A percentile compares a stretch with the other conserved stretches of the same genome.
Conservation (phyloP, 495 filamentous ascomycete genomes). For the Collariella sp. region DNA sequence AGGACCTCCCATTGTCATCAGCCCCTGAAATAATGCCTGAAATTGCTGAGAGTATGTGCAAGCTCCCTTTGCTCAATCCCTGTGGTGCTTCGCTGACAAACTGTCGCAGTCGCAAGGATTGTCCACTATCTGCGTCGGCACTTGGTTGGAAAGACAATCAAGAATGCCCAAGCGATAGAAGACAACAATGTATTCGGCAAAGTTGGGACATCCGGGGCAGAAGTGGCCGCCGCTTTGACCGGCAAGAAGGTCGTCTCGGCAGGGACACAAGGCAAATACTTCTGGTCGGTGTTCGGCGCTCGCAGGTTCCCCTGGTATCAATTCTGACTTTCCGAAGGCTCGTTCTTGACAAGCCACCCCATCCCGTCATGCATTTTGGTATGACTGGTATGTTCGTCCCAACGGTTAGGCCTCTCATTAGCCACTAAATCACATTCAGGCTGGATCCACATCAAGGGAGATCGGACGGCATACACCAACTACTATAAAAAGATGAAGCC, state of each 20-base stretch:
- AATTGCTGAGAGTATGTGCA: constrained; percentile 56
- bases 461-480: constrained; percentile 59
- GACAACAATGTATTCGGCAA: constrained; percentile 83
- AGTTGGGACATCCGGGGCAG: constrained; percentile 63
- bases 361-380: constrained; percentile 86
- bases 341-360: constrained; percentile 53
- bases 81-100: constrained; percentile 3
- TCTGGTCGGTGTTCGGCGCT: constrained; percentile 49
- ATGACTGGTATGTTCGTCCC: constrained; percentile 44
- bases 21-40: constrained; percentile 56
- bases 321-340: constrained; percentile 28
- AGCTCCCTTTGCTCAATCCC: not conserved
- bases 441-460: constrained; percentile 78
- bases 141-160: constrained; percentile 73
- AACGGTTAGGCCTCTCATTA: not conserved
- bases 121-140: constrained; percentile 75
- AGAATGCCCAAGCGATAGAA: constrained; percentile 58
- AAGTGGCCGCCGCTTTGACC: constrained; percentile 61
- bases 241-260: constrained; percentile 70
- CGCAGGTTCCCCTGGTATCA: not conserved
- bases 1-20: not conserved
- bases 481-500: constrained; percentile 58
- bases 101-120: constrained; percentile 59
- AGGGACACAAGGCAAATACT: constrained; percentile 89
- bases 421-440: constrained; percentile 35